Conservation (phyloP, 1,284 basidiomycete species). For the Ceratobasidium sp. region DNA sequence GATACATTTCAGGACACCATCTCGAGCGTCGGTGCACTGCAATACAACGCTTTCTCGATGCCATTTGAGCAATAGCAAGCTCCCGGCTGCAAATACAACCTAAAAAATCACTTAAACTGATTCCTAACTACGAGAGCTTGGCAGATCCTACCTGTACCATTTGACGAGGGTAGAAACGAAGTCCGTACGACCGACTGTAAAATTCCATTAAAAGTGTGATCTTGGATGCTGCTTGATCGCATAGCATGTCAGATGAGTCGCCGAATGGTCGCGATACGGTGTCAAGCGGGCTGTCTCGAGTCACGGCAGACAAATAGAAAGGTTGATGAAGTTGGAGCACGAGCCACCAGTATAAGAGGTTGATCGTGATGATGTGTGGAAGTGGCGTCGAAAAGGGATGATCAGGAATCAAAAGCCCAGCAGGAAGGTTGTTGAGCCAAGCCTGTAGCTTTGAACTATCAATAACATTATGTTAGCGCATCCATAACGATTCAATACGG, state of each 20-base stretch:
- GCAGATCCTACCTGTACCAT: neutral
- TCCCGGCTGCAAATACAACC: neutral
- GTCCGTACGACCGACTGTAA: neutral
- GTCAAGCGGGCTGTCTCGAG: neutral
- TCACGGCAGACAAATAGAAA: neutral
- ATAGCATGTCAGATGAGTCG: neutral
- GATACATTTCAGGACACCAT: neutral
- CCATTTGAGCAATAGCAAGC: neutral
- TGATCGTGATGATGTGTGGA: conserved; percentile 2
- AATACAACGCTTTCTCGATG: too few species aligned
- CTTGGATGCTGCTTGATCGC: neutral
- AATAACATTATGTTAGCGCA: neutral
- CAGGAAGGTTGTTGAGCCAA: neutral
- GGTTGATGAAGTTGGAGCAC: neutral
- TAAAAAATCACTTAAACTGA: neutral
- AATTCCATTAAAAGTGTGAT: neutral
- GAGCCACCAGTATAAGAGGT: conserved; percentile 15
- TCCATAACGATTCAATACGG: neutral
- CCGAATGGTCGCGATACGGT: neutral
- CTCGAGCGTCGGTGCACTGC: neutral
- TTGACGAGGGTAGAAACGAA: neutral
- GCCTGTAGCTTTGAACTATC: neutral
- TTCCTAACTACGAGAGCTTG: neutral
- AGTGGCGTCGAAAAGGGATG: conserved; percentile 53
- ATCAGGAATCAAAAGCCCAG: neutral